A percentile compares a stretch with the other conserved stretches of the same genome.
Conservation (phyloP, 257 asterid genomes). For the Nicotiana obtusifolia region DNA sequence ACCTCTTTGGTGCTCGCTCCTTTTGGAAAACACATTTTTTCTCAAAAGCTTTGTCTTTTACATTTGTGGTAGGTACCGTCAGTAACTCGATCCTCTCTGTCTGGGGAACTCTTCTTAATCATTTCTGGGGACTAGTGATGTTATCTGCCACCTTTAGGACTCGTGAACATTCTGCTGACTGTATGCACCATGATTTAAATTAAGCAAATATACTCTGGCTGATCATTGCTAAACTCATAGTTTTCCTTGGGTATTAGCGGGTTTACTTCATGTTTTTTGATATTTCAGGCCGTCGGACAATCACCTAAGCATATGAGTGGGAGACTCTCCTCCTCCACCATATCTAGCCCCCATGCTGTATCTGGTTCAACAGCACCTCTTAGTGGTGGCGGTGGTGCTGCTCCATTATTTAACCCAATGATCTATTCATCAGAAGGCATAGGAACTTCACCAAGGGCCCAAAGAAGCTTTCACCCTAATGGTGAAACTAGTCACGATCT, state of each 20-base stretch:
- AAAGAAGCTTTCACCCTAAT: constrained; percentile 9
- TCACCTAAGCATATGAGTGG: constrained; percentile 25
- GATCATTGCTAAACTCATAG: not conserved
- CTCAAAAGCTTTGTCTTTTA: not conserved
- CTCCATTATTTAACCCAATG: constrained; percentile 3
- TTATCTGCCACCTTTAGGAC: constrained; percentile 4
- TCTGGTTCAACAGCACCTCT: constrained; percentile 26
- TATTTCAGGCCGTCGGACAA: constrained; percentile 36
- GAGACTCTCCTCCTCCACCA: constrained; percentile 14
- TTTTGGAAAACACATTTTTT: not conserved
- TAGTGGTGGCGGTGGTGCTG: constrained; percentile 3
- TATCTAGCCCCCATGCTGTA: constrained; percentile 14
- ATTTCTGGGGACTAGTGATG: not conserved
- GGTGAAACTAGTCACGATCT: constrained; percentile 19
- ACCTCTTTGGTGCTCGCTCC: not conserved
- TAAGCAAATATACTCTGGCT: not conserved
- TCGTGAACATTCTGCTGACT: not conserved
- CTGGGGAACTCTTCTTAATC: not conserved
- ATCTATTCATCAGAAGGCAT: not conserved
- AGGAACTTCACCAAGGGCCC: constrained; percentile 9
- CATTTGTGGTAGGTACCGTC: not conserved
- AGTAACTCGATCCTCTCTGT: not conserved
- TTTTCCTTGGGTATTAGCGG: not conserved
- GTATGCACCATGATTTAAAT: not conserved
- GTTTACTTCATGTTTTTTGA: not conserved